Evolutionary conservation across 352 stramenopile species (phyloP).

Genomic region (Globisporangium lucens): DNA sequence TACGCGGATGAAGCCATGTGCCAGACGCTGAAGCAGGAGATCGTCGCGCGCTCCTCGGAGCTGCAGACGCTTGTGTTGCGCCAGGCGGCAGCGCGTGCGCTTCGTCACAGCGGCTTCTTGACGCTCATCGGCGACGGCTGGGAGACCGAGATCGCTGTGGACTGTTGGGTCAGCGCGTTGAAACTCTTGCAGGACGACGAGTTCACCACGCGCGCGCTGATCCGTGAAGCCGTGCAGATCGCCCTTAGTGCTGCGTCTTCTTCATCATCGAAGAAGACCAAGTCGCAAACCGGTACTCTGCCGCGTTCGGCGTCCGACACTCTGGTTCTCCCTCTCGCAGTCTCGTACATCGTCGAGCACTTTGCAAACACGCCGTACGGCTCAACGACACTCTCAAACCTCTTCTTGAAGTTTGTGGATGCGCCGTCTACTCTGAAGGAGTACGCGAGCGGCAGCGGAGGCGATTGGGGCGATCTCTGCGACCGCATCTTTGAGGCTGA

Average conservation of each 20-base stretch:
- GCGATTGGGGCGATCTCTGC: conserved; percentile 53
- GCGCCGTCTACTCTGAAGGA: conserved; percentile 36
- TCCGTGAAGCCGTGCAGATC: conserved; percentile 32
- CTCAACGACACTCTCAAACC: conserved; percentile 18
- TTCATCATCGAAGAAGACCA: not conserved
- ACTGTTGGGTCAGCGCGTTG: conserved; percentile 58
- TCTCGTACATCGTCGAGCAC: conserved; percentile 41
- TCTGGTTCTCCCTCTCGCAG: conserved; percentile 43
- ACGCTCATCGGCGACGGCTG: conserved; percentile 7
- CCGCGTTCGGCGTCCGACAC: conserved; percentile 43
- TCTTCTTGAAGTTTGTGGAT: conserved; percentile 41
- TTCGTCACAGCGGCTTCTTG: conserved; percentile 50
- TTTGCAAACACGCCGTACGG: conserved; percentile 36
- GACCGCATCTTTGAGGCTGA: conserved; percentile 77
- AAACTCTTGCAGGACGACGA: conserved; percentile 74
- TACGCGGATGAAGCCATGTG: conserved; percentile 2
- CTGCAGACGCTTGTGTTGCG: conserved; percentile 60
- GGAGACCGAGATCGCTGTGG: conserved; percentile 29
- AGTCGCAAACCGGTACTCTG: not conserved
- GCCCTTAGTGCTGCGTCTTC: conserved; percentile 21
- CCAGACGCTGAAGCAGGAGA: conserved; percentile 33
- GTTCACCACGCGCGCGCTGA: conserved; percentile 27
- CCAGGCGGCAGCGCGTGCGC: conserved; percentile 45
- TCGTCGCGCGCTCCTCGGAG: conserved; percentile 43
- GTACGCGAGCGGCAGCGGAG: conserved; percentile 24